Evolutionary conservation across 2,329 filamentous ascomycete species (phyloP).

Genomic region (Raffaelea deltoideospora): DNA sequence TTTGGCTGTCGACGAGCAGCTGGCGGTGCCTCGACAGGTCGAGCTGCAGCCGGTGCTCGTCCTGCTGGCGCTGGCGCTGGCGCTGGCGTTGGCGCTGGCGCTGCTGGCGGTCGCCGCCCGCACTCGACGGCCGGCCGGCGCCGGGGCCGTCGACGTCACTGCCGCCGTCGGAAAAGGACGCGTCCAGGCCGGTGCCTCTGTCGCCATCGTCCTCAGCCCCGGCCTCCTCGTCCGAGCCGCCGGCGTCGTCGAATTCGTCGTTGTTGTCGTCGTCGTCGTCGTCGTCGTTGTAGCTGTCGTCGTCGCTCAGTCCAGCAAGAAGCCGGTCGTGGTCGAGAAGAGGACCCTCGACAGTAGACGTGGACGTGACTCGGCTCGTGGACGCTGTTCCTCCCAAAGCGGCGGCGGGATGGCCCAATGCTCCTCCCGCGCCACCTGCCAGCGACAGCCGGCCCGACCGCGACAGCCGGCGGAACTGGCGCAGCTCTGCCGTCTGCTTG

Average conservation of each 20-base stretch:
- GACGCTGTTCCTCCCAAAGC: constrained; percentile 9
- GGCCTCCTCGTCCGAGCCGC: constrained; percentile 15
- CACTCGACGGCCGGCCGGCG: too few species aligned
- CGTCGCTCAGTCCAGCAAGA: constrained; percentile 37
- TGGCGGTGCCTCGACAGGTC: constrained; percentile 84
- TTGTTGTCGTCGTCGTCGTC: constrained; percentile 23
- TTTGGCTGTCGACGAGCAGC: constrained; percentile 76
- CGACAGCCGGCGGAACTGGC: constrained; percentile 73
- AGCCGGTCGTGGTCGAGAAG: constrained; percentile 25
- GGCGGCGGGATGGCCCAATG: too few species aligned
- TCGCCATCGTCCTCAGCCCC: constrained; percentile 21
- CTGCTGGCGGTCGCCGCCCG: not conserved
- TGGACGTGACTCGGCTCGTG: constrained; percentile 26
- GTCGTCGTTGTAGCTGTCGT: constrained; percentile 25
- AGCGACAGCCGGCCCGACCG: constrained; percentile 62
- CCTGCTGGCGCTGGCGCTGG: constrained; percentile 32
- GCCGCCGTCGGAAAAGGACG: not conserved
- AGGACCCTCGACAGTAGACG: constrained; percentile 23
- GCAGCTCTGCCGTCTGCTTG: constrained; percentile 78
- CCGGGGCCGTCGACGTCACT: not conserved
- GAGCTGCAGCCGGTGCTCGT: constrained; percentile 69
- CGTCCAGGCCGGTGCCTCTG: not conserved
- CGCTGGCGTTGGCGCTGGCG: not conserved
- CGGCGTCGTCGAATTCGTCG: constrained; percentile 14
- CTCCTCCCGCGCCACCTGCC: too few species aligned